Conservation (phyloP, 164 flowering plant genomes). For the Hamamelis virginiana region DNA sequence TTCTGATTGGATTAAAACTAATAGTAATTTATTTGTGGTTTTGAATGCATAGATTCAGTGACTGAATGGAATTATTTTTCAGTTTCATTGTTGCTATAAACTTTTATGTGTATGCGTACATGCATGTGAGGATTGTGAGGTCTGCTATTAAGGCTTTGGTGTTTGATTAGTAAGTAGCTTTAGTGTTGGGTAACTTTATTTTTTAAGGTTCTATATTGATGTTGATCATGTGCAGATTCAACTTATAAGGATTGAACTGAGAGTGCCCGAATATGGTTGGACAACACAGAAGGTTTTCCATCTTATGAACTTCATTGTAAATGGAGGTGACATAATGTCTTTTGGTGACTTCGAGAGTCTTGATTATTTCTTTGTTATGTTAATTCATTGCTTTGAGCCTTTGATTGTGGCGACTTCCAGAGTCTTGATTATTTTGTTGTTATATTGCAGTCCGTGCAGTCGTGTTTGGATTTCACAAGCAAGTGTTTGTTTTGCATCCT, state of each 20-base stretch:
- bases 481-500: slow-evolving; percentile 68
- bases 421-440: background rate
- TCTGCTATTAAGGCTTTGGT: background rate
- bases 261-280: slow-evolving; percentile 98
- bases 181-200: background rate
- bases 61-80: background rate
- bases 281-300: slow-evolving; percentile 98
- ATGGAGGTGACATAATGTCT: slow-evolving; percentile 66
- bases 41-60: too few species aligned
- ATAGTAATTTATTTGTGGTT: too few species aligned
- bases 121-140: background rate
- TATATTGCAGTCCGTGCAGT: slow-evolving; percentile 79
- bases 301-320: slow-evolving; percentile 94
- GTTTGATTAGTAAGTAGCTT: background rate
- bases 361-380: background rate
- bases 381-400: background rate
- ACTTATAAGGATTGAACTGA: slow-evolving; percentile 74
- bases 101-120: too few species aligned
- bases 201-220: background rate
- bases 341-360: background rate
- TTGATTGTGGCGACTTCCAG: too few species aligned
- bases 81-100: background rate
- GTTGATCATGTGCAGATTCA: slow-evolving; percentile 58
- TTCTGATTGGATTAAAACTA: too few species aligned
- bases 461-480: slow-evolving; percentile 86